Evolutionary conservation across 352 stramenopile species (phyloP), one percentile per base, ranked within the genome.

Genomic region (Thraustochytrium striatum): DNA sequence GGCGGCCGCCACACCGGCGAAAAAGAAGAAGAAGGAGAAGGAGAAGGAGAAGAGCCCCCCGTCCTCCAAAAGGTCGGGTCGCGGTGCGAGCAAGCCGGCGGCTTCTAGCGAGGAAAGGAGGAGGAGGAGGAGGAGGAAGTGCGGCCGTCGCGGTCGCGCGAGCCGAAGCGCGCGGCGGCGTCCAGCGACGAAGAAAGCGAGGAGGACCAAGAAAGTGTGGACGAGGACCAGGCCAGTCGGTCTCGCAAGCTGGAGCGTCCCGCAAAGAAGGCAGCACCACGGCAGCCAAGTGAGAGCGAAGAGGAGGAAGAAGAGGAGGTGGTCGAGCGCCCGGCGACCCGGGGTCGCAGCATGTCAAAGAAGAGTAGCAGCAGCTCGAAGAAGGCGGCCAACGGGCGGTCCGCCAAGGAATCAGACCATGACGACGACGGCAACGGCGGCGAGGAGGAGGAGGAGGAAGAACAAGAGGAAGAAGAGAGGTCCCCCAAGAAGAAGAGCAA

Each of bases 1-100:
- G 39, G 39, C 39, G 39, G 39, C 5, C 39, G 39, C 5, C 39
- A 13, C 39, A 13, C 13, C 13, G 39, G 39, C 28, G 62, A 55
- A 28, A 11, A 73, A 8, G 62, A 33, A 16, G 61, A 69, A 2
- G 61, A 57, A 1, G 39, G 28, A 25, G 61, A 59, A 59, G 33
- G 57, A 59, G 61, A 72, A n/a, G 61, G n/a, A 1, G 62, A 73
- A n/a, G 39, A 72, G 41, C 7, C 62, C 21, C 32, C 62, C 11
- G 38, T 65, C 21, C 16, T 35, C 21, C 30, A 73, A 16, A 28
- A 61, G 8, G 62, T 21, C 16, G 47, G 25, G 47, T 16, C 16
- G 47, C 16, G 25, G 25, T 16, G 25, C 16, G 47, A 55, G 25
- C 16, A 55, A 55, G 47, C 16, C 16, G 47, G 25, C 16, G 47